These are phyloP conservation scores for Fraxinus cuspidata DNA, from an alignment of 257 asterid genomes.

Conservation along the genomic window DNA sequence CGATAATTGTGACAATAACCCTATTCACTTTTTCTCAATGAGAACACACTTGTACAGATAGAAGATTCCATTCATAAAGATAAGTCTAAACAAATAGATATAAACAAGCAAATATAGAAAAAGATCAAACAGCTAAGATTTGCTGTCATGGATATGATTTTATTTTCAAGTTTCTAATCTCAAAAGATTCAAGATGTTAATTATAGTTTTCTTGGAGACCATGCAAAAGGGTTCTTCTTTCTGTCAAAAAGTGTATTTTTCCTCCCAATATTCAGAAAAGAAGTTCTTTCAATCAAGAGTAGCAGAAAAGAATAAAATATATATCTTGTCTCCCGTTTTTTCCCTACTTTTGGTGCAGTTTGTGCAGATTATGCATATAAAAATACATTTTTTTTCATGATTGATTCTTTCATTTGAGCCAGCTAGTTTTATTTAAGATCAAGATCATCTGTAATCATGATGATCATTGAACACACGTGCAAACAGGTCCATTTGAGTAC, in stretches of 20 bases:
- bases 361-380: slow-evolving; percentile 26
- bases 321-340: slow-evolving; percentile 21
- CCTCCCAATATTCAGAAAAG: slow-evolving; percentile 33
- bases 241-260: slow-evolving; percentile 49
- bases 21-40: slow-evolving; percentile 36
- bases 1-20: slow-evolving; percentile 31
- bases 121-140: slow-evolving; percentile 60
- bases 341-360: slow-evolving; percentile 10
- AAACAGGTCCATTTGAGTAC: slow-evolving; percentile 24
- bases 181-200: slow-evolving; percentile 58
- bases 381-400: not conserved
- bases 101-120: slow-evolving; percentile 40
- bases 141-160: slow-evolving; percentile 50
- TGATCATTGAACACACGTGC: slow-evolving; percentile 36
- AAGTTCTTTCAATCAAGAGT: slow-evolving; percentile 44
- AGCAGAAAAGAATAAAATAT: slow-evolving; percentile 28
- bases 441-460: slow-evolving; percentile 33
- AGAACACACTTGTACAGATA: slow-evolving; percentile 33
- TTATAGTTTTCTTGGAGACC: slow-evolving; percentile 79
- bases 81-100: slow-evolving; percentile 48
- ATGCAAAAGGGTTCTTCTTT: slow-evolving; percentile 64
- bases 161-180: slow-evolving; percentile 19
- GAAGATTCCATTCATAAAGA: slow-evolving; percentile 66
- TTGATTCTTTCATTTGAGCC: slow-evolving; percentile 16
- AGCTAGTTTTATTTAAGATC: slow-evolving; percentile 19